Evolutionary conservation across 352 stramenopile species (phyloP).

Genomic region (Aphanomyces astaci): DNA sequence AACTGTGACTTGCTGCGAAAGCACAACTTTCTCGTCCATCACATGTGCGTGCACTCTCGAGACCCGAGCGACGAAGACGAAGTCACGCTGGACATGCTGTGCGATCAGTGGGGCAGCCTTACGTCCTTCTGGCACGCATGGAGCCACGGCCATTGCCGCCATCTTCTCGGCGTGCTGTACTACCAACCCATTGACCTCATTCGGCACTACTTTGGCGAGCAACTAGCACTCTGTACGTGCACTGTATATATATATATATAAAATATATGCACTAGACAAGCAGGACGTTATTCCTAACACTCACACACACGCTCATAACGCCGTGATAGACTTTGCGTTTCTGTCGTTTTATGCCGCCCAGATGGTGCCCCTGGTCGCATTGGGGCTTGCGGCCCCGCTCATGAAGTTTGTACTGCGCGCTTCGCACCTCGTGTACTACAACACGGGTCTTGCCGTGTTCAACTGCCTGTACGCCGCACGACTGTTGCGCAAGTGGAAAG

Average conservation of each 20-base stretch:
- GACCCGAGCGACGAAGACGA: conserved; percentile 46
- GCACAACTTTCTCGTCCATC: conserved; percentile 38
- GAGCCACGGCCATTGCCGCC: conserved; percentile 5
- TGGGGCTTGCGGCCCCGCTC: conserved; percentile 6
- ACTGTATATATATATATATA: too few species aligned
- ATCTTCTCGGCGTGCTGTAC: conserved; percentile 27
- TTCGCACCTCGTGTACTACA: conserved; percentile 12
- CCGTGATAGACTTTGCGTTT: conserved; percentile 62
- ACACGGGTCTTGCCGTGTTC: conserved; percentile 37
- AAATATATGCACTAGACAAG: too few species aligned
- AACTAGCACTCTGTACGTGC: conserved; percentile 69
- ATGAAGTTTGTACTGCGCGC: not conserved
- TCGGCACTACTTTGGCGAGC: conserved; percentile 75
- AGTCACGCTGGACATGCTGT: conserved; percentile 55
- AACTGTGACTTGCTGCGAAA: conserved; percentile 59
- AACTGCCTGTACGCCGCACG: conserved; percentile 40
- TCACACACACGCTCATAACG: too few species aligned
- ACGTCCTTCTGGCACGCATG: conserved; percentile 29
- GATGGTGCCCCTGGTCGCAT: conserved; percentile 28
- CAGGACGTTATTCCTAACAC: too few species aligned
- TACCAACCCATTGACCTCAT: conserved; percentile 46
- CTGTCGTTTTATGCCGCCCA: conserved; percentile 46
- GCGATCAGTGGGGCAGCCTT: conserved; percentile 40
- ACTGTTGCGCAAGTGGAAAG: conserved; percentile 56
- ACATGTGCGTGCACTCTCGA: conserved; percentile 52